Percentiles rank a stretch among this genome's conserved stretches.
Evolutionary conservation across 1,284 basidiomycete genomes (phyloP).

Genomic region (Lentinula novae-zelandiae): DNA sequence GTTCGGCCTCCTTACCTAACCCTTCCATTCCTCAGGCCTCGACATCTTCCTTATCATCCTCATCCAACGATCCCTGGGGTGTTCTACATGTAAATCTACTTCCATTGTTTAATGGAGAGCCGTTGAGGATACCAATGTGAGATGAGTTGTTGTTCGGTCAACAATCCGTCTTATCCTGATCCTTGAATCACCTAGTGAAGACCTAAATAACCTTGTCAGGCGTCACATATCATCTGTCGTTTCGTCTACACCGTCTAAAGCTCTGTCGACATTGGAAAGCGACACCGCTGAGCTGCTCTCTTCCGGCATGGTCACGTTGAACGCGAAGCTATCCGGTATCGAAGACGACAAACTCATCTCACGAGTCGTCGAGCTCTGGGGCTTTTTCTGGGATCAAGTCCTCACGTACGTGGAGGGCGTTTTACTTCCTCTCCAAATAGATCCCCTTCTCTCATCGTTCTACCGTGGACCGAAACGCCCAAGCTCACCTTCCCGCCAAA

Average conservation of each 20-base stretch:
- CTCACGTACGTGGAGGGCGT: conserved; percentile 85
- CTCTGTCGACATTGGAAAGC: conserved; percentile 64
- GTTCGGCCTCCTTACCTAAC: conserved; percentile 36
- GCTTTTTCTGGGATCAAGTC: conserved; percentile 92
- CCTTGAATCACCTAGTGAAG: conserved; percentile 56
- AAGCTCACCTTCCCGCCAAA: conserved; percentile 53
- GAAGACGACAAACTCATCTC: conserved; percentile 75
- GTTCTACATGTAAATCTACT: conserved; percentile 82
- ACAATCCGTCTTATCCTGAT: not conserved
- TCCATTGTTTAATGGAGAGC: conserved; percentile 90
- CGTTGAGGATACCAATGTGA: conserved; percentile 82
- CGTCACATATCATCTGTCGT: conserved; percentile 72
- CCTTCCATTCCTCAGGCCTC: conserved; percentile 23
- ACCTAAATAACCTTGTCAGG: conserved; percentile 79
- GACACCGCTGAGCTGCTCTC: conserved; percentile 83
- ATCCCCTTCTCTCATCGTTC: conserved; percentile 62
- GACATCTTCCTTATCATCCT: conserved; percentile 27
- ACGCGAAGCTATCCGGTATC: conserved; percentile 72
- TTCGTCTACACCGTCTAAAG: conserved; percentile 60
- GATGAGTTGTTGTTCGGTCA: conserved; percentile 21
- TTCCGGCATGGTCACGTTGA: conserved; percentile 89
- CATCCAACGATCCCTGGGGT: conserved; percentile 68
- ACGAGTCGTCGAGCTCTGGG: conserved; percentile 86
- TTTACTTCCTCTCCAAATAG: conserved; percentile 70
- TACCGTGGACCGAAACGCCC: conserved; percentile 63